A percentile compares a stretch with the other conserved stretches of the same genome.
Conservation (phyloP, 1,139 yeast species). For the Neolecta irregularis region DNA sequence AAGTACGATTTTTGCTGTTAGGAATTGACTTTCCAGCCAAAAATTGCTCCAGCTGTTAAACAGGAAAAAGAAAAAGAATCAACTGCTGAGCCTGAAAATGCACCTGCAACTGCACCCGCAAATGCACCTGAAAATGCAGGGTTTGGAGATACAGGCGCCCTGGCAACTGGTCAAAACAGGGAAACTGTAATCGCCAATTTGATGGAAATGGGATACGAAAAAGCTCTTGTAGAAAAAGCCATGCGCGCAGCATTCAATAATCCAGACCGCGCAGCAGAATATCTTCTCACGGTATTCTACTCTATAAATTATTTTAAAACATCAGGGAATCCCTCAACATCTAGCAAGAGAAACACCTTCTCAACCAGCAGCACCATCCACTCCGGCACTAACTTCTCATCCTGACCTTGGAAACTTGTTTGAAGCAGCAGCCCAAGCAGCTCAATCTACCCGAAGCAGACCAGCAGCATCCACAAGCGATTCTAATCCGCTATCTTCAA, state of each 20-base stretch:
- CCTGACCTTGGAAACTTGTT: constrained; percentile 40
- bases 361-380: constrained; percentile 18
- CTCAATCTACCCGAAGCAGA: constrained; percentile 21
- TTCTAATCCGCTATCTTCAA: too few relatives aligned
- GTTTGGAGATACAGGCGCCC: constrained; percentile 24
- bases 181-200: constrained; percentile 61
- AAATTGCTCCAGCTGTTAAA: constrained; percentile 20
- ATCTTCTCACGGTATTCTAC: constrained; percentile 72
- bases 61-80: constrained; percentile 17
- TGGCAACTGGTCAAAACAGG: constrained; percentile 48
- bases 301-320: background rate
- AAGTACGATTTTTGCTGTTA: background rate
- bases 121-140: constrained; percentile 21
- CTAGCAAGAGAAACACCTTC: background rate
- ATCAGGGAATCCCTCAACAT: constrained; percentile 6
- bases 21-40: background rate
- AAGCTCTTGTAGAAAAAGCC: constrained; percentile 77
- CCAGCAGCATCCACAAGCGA: constrained; percentile 18
- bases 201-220: constrained; percentile 92
- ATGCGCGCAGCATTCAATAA: constrained; percentile 90
- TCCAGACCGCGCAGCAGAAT: constrained; percentile 97
- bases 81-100: constrained; percentile 17
- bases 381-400: constrained; percentile 20
- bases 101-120: constrained; percentile 20
- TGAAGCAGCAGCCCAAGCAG: constrained; percentile 58